Percentiles rank a stretch among this genome's conserved stretches.
Conservation (phyloP, 805 yeast species). For the Candida railenensis region DNA sequence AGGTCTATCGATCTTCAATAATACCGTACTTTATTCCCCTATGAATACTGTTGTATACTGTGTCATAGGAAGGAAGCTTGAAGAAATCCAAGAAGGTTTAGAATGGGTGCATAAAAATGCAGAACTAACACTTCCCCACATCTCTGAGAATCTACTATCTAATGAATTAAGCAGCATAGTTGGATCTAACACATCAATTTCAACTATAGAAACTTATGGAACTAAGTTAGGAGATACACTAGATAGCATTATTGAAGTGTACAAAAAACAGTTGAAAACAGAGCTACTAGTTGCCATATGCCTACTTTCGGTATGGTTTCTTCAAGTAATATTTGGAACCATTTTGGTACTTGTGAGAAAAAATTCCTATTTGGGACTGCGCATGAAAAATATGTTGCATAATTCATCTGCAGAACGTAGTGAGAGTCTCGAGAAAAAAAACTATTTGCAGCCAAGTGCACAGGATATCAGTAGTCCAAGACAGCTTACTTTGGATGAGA, state of each 20-base stretch:
- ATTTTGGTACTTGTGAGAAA: background rate
- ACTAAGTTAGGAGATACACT: slow-evolving; percentile 15
- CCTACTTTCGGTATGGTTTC: slow-evolving; percentile 48
- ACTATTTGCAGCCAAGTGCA: background rate
- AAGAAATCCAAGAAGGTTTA: slow-evolving; percentile 64
- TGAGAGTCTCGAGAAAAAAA: background rate
- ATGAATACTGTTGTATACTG: slow-evolving; percentile 73
- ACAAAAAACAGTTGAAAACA: slow-evolving; percentile 32
- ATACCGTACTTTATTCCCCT: slow-evolving; percentile 60
- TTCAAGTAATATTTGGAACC: slow-evolving; percentile 30
- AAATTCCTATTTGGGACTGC: background rate
- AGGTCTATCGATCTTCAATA: background rate
- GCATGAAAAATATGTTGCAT: slow-evolving; percentile 1
- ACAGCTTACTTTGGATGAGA: slow-evolving; percentile 24
- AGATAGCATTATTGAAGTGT: slow-evolving; percentile 26
- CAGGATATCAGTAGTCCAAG: slow-evolving; percentile 23
- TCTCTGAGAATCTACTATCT: slow-evolving; percentile 22
- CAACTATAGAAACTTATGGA: background rate
- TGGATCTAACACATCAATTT: background rate
- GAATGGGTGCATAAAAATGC: slow-evolving; percentile 75
- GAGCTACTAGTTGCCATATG: slow-evolving; percentile 49
- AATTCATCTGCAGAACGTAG: background rate
- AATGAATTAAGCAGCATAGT: background rate
- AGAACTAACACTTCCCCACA: slow-evolving; percentile 54
- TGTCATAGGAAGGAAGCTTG: slow-evolving; percentile 71